Base-by-base conservation (phyloP, 352 stramenopile genomes). In the Phytopythium cucurbitacearum region DNA sequence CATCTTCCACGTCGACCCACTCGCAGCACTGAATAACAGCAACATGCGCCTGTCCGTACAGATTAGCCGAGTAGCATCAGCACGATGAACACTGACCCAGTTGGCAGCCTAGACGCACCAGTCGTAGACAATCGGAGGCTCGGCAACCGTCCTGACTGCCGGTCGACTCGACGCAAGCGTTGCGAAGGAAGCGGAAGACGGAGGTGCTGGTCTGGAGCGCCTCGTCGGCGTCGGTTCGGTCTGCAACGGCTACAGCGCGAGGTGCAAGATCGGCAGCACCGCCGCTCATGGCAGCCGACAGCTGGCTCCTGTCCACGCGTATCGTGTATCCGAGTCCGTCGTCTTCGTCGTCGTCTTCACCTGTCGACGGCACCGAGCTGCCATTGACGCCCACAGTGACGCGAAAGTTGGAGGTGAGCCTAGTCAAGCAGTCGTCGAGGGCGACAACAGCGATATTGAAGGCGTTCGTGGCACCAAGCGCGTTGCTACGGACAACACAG, bases 321-420 rank as follows among this genome's bases (percentile, higher is more conserved):
- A 89, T 86, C 36, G 79, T 87, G 63, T 89, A 94, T 40, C 79
- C 67, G 11, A 91, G 56, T 3, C 83, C 83, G 56, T 91, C 76
- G 51, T 93, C 73, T 2, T 85, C 62, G 21, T 76, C 64, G 13
- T 60, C 52, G 0, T 69, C 59, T 10, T 54, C 60, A 7, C 12
- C 55, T n/a, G 8, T 5, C 11, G 40, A 39, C 40, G 0, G 57
- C 46, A 8, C 46, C 43, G 32, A 56, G 49, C 3, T 43, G 21
- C 2, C 13, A 40, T 33, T 64, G 6, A 1, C 21, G 21, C 21
- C 21, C 21, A 28, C 21, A 28, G 21, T 28, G 21, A 28, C 21
- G 21, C 21, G 21, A 28, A 28, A 28, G 21, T 28, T 28, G 21
- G 21, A 28, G 21, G 21, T 28, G 21, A 28, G 21, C 21, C 21